Base-by-base conservation (phyloP, 768 basidiomycete genomes). In the Gloeophyllum trabeum region DNA sequence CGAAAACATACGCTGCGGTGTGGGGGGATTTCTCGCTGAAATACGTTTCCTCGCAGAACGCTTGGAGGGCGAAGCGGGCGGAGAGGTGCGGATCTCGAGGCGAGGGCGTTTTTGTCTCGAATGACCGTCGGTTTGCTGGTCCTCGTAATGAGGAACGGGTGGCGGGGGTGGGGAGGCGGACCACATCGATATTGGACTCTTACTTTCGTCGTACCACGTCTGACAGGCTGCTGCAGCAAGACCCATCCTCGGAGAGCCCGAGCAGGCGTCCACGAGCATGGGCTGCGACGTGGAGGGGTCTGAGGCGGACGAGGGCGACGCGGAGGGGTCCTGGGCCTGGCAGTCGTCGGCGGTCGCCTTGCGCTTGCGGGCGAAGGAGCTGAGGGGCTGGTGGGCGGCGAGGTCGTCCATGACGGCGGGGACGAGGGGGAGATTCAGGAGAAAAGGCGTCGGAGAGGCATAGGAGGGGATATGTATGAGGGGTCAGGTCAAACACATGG, bases 331-430 rank as follows among this genome's bases (percentile, higher is more conserved):
- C 39, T 37, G 41, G 38, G 19, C 32, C 6, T 42, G 43, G 35
- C 39, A 42, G 36, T 70, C 67, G 44, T 81, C 76, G 22, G 55
- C 42, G 56, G 72, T 72, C 0, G 77, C 71, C 61, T 86, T 85
- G 50, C 82, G 76, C 61, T 85, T 85, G 55, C 76, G 70, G 44
- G 55, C 68, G 66, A 69, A 70, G 60, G 42, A 57, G 40, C 62
- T 69, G 51, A 59, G 45, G 45, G 70, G 69, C 16, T 10, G 28
- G 16, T 10, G 28, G 16, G 10, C 28, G 16, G 73, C 67, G 48
- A 76, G 67, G 67, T 78, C 69, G 64, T 80, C 76, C 78, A 82
- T 81, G 10, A 32, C 46, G 46, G 53, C 52, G 51, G 48, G 45
- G 41, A 41, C 44, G 40, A 46, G 48, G 44, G 46, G 40, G 53